Evolutionary conservation across 306 rosid species (phyloP), one percentile per base, ranked within the genome.

Genomic region (Dryas drummondii): DNA sequence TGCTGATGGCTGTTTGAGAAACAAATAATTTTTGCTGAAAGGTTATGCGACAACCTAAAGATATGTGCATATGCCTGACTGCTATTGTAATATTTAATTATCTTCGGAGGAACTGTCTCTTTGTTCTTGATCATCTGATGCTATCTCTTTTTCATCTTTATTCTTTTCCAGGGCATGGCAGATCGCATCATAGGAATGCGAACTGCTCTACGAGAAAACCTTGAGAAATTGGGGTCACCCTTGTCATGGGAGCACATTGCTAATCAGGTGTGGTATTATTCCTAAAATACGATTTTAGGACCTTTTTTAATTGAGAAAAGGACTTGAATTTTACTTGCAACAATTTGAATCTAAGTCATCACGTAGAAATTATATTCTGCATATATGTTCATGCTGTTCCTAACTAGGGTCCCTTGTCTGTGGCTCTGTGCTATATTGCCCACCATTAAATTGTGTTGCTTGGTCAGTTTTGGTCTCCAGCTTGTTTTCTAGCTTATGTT

Each of bases 181-280:
- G 93, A 91, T 73, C 93, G 97, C 78, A 94, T 94, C 40, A 94
- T 94, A 6, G 97, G 93, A 78, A 91, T 90, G 97, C 81, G 98
- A 76, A 52, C 86, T 22, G 72, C 90, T 26, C 87, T 90, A 40
- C 86, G 91, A 62, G 96, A 91, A 65, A 88, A 82, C 76, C 84
- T 94, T 26, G 96, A 94, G 73, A 94, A 88, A 51, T 75, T 85
- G 49, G 93, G 93, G 1, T 94, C 98, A 68, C 79, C 88, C 41
- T 80, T 91, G 50, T 79, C 94, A 45, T 94, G 96, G 96, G 90
- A 90, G 84, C 98, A 94, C 82, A 73, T 91, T 79, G 90, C 98
- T 47, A 80, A 91, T 51, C 96, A 94, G 97, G 98, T 91, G 46
- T 12, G 54, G 9, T 49, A 7, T 32, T 32, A 32, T 32, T 32